Conservation (phyloP, 2,329 filamentous ascomycete genomes). For the Cytospora chrysosperma region DNA sequence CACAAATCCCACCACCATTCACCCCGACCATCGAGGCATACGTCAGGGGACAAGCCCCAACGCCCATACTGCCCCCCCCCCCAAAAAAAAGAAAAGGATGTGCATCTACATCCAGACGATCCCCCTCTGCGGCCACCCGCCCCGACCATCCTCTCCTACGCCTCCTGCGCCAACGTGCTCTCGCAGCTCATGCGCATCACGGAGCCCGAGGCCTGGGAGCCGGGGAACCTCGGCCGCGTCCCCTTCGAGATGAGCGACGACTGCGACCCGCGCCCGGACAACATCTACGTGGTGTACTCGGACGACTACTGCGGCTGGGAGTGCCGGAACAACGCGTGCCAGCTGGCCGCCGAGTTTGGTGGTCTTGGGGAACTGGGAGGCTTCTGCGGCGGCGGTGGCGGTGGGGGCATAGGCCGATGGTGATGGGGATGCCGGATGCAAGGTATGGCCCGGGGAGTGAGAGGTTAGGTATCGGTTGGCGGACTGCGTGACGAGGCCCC, state of each 20-base stretch:
- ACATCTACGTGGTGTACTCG: constrained; percentile 23
- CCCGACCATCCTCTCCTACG: constrained; percentile 27
- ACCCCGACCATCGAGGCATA: background rate
- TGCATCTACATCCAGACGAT: constrained; percentile 29
- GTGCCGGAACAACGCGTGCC: constrained; percentile 29
- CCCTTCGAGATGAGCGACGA: constrained; percentile 27
- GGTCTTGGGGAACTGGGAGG: background rate
- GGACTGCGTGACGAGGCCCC: constrained; percentile 7
- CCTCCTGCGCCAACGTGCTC: constrained; percentile 27
- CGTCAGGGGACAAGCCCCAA: no score
- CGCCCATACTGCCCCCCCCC: background rate
- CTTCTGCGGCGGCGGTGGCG: background rate
- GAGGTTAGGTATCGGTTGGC: constrained; percentile 28
- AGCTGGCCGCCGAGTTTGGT: background rate
- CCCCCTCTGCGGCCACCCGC: constrained; percentile 28
- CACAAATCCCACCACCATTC: no score
- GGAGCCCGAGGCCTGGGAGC: constrained; percentile 27
- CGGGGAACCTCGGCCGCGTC: constrained; percentile 11
- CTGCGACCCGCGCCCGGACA: constrained; percentile 26
- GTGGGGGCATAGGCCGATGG: background rate
- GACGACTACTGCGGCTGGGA: constrained; percentile 32
- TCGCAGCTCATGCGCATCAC: constrained; percentile 28
- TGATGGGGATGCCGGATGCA: constrained; percentile 27
- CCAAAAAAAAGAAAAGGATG: constrained; percentile 27
- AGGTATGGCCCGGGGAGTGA: constrained; percentile 25